Evolutionary conservation across 2,329 filamentous ascomycete genomes (phyloP), one percentile per base, ranked within the genome.

Genomic region (Hypoxylon sp.): DNA sequence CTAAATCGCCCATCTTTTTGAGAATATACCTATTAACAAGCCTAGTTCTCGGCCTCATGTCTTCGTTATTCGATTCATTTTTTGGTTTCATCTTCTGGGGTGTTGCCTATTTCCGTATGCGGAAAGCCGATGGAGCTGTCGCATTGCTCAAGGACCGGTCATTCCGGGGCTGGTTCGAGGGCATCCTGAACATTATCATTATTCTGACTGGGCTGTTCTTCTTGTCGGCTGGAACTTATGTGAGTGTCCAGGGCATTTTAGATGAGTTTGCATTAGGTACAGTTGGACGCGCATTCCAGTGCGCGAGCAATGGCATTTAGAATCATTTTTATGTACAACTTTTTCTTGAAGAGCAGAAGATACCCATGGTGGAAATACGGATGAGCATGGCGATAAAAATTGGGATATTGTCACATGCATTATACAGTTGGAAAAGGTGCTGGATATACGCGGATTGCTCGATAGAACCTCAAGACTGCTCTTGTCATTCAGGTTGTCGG

Each of bases 81-180:
- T 95, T 95, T 75, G 94, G 94, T 24, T 98, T 97, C 84, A 97
- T 97, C 77, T 98, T 97, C 84, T 98, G 92, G 92, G 92, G 91
- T 11, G 87, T 93, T 1, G 92, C 92, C 0, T 95, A 93, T 77
- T 87, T 94, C 76, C 87, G 91, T 62, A 93, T 95, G 91, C 86
- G 92, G 52, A 82, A 82, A 19, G 91, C 87, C 1, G 91, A 93
- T 70, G 85, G 88, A 37, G 84, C 86, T 5, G 77, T 85, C 2
- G 81, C 83, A 0, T 84, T 87, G 33, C 84, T 86, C 55, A 85
- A 83, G 69, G 82, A 81, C 1, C 83, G 87, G 35, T 88, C 86
- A 52, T 74, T 90, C 35, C 81, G 85, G 1, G 86, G 87, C 37
- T 80, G 81, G 66, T 75, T 87, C 6, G 86, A 88, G 47, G 85